phyloP scores from a whole-genome alignment of 2,329 filamentous ascomycete genomes.

The Trichoderma lentiforme region DNA sequence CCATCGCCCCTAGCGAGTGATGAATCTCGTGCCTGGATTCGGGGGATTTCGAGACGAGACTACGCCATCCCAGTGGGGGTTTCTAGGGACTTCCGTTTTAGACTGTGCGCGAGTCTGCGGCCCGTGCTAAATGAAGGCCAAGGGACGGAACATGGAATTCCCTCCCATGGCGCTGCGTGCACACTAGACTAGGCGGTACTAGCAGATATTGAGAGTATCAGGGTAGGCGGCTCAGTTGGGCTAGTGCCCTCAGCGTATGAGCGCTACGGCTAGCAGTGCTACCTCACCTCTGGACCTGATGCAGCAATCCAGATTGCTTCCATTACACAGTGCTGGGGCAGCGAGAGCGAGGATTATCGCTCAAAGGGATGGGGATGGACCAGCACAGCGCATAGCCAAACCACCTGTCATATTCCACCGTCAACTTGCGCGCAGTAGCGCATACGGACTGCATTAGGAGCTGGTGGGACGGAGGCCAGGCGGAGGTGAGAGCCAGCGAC shows the following conservation, averaged over 20 bases:
- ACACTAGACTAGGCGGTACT: neutral
- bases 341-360: neutral
- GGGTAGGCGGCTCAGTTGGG: neutral
- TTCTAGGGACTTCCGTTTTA: constrained; percentile 5
- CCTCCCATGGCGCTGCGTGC: neutral
- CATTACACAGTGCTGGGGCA: neutral
- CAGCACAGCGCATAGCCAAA: neutral
- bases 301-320: neutral
- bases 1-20: constrained; percentile 11
- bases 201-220: neutral
- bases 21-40: constrained; percentile 15
- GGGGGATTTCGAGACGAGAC: constrained; percentile 1
- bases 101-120: constrained; percentile 3
- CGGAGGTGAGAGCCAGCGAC: neutral
- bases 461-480: neutral
- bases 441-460: neutral
- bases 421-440: constrained; percentile 5
- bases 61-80: constrained; percentile 5
- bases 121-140: constrained; percentile 13
- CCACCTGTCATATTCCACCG: constrained; percentile 1
- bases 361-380: neutral
- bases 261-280: neutral
- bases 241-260: neutral
- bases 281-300: neutral
- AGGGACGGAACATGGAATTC: neutral